A percentile compares a stretch with the other conserved stretches of the same genome.
phyloP scores from a whole-genome alignment of 2,329 filamentous ascomycete genomes.

The Fusarium miscanthi region DNA sequence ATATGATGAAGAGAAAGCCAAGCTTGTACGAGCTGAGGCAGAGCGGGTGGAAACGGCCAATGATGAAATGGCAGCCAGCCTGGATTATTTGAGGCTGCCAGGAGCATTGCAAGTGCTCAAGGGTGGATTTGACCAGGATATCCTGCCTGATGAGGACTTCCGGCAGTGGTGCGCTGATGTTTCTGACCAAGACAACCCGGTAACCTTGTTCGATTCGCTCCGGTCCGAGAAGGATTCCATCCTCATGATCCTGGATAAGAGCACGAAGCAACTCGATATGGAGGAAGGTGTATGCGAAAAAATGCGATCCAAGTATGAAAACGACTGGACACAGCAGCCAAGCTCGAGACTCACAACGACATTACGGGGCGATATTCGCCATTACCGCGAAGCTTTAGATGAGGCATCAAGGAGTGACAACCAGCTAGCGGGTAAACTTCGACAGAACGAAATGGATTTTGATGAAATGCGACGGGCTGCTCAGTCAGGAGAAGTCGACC shows the following conservation, averaged over 20 bases:
- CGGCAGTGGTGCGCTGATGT: slow-evolving; percentile 94
- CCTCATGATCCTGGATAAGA: slow-evolving; percentile 77
- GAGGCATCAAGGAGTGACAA: slow-evolving; percentile 89
- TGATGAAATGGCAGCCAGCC: slow-evolving; percentile 92
- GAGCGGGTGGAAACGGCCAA: slow-evolving; percentile 94
- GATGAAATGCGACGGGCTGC: slow-evolving; percentile 94
- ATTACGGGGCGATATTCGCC: slow-evolving; percentile 84
- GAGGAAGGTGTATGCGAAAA: slow-evolving; percentile 99
- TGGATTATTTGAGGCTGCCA: slow-evolving; percentile 93
- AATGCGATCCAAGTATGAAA: slow-evolving; percentile 97
- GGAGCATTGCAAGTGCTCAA: slow-evolving; percentile 91
- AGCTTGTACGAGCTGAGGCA: slow-evolving; percentile 90
- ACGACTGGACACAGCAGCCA: slow-evolving; percentile 96
- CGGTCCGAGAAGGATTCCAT: slow-evolving; percentile 82
- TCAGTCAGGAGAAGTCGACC: slow-evolving; percentile 86
- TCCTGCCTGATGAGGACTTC: slow-evolving; percentile 90
- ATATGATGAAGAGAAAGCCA: slow-evolving; percentile 98
- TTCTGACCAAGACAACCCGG: slow-evolving; percentile 83
- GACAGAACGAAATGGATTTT: slow-evolving; percentile 88
- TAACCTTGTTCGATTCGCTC: slow-evolving; percentile 81
- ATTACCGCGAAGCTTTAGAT: slow-evolving; percentile 88
- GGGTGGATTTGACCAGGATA: slow-evolving; percentile 90
- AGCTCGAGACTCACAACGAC: slow-evolving; percentile 91
- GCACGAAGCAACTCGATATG: slow-evolving; percentile 91
- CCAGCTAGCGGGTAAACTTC: slow-evolving; percentile 83